Evolutionary conservation across 495 filamentous ascomycete genomes (phyloP).

Genomic region (Trichoderma parareesei): DNA sequence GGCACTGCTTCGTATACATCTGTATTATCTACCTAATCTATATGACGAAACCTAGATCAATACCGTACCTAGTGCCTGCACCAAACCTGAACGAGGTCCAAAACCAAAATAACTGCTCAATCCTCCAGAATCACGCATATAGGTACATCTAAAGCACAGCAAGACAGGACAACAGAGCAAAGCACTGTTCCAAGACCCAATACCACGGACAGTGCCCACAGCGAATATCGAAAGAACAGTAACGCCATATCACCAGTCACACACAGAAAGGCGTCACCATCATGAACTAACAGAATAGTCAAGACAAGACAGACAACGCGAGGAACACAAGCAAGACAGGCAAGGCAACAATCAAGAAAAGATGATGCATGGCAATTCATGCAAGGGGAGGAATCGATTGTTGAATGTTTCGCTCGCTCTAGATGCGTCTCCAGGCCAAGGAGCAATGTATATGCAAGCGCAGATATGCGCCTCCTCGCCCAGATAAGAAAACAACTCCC

Average conservation of each 20-base stretch:
- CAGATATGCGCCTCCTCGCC: background rate
- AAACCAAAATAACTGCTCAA: no score
- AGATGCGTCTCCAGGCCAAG: background rate
- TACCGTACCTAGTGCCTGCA: no score
- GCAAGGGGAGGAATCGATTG: background rate
- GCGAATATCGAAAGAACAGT: background rate
- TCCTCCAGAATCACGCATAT: no score
- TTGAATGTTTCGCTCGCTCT: background rate
- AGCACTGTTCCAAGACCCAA: background rate
- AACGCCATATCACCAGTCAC: background rate
- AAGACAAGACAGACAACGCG: background rate
- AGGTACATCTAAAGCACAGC: background rate
- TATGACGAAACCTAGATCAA: background rate
- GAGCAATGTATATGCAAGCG: background rate
- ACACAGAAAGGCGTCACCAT: background rate
- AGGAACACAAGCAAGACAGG: background rate
- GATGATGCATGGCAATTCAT: background rate
- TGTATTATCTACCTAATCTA: background rate
- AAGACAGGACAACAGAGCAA: background rate
- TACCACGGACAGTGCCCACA: no score
- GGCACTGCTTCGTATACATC: no score
- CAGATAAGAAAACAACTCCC: background rate
- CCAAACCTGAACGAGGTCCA: no score
- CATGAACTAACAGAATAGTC: background rate
- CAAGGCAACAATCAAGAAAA: background rate